A percentile compares a stretch with the other conserved stretches of the same genome.
These are phyloP conservation scores for Wickerhamomyces bovis DNA, from an alignment of 805 yeast genomes.

Conservation along the genomic window DNA sequence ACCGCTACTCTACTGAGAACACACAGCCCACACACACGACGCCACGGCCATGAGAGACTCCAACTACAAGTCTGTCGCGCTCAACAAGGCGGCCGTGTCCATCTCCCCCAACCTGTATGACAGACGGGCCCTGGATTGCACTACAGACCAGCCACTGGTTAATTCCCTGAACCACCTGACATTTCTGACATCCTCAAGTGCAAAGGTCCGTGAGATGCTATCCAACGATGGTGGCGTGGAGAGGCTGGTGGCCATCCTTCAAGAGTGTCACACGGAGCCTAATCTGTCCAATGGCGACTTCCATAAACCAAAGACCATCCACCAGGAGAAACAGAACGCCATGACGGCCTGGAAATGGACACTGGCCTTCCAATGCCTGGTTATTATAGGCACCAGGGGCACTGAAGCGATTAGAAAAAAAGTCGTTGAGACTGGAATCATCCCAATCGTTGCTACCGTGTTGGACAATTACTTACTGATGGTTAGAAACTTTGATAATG, in stretches of 20 bases:
- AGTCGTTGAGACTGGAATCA: slow-evolving; percentile 85
- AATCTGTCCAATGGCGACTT: background rate
- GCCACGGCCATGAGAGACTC: slow-evolving; percentile 69
- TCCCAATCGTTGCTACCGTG: slow-evolving; percentile 87
- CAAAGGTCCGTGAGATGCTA: slow-evolving; percentile 86
- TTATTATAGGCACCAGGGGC: slow-evolving; percentile 88
- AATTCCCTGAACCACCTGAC: slow-evolving; percentile 89
- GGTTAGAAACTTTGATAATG: slow-evolving; percentile 29
- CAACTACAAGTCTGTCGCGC: slow-evolving; percentile 69
- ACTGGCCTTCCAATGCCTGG: slow-evolving; percentile 85
- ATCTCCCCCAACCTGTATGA: slow-evolving; percentile 87
- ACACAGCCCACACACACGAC: background rate
- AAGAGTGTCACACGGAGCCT: slow-evolving; percentile 48
- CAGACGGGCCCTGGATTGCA: slow-evolving; percentile 85
- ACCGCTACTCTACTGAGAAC: background rate
- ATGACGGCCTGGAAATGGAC: slow-evolving; percentile 98
- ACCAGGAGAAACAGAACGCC: slow-evolving; percentile 32
- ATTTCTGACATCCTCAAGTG: slow-evolving; percentile 76
- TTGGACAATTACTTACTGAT: slow-evolving; percentile 71
- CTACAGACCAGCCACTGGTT: slow-evolving; percentile 83
- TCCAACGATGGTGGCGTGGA: slow-evolving; percentile 90
- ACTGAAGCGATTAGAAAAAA: slow-evolving; percentile 78
- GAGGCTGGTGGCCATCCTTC: slow-evolving; percentile 75
- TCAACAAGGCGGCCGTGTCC: slow-evolving; percentile 87
- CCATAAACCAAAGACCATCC: slow-evolving; percentile 17